phyloP scores from a whole-genome alignment of 2,329 filamentous ascomycete genomes.

The Ceratocystis eucalypticola region DNA sequence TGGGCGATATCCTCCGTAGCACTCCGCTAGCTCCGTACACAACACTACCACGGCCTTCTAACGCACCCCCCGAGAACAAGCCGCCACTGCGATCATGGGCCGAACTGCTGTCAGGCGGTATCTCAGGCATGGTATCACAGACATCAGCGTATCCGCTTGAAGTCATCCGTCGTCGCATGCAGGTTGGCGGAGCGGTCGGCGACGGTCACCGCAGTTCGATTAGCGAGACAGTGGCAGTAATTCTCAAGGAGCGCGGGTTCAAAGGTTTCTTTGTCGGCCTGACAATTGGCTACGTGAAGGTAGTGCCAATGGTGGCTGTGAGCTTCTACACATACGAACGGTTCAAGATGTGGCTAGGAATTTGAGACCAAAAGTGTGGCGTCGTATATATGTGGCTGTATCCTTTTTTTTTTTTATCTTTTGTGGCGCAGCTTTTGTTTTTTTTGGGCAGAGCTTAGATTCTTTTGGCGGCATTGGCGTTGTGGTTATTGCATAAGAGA shows the following conservation, averaged over 20 bases:
- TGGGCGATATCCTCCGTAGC: constrained; percentile 67
- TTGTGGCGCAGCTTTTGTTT: constrained; percentile 8
- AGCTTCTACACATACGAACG: constrained; percentile 55
- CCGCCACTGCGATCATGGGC: constrained; percentile 72
- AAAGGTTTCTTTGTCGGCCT: constrained; percentile 84
- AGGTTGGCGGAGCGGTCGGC: constrained; percentile 86
- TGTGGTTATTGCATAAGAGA: background rate
- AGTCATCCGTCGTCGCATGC: constrained; percentile 84
- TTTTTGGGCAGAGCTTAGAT: background rate
- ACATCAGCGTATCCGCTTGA: constrained; percentile 89
- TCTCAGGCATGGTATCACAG: constrained; percentile 80
- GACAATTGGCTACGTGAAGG: constrained; percentile 88
- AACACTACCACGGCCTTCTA: constrained; percentile 50
- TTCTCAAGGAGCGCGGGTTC: constrained; percentile 61
- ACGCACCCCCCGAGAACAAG: constrained; percentile 41
- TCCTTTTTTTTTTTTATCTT: background rate
- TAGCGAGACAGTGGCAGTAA: constrained; percentile 60
- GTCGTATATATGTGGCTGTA: background rate
- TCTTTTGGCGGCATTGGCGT: background rate
- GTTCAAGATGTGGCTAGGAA: constrained; percentile 49
- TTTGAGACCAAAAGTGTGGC: constrained; percentile 32
- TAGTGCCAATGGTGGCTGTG: constrained; percentile 73
- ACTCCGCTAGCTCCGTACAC: constrained; percentile 57
- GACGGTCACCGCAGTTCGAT: constrained; percentile 72
- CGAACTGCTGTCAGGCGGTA: constrained; percentile 68